These are phyloP conservation scores for Cutaneotrichosporon mucoides DNA, from an alignment of 1,284 basidiomycete species.

Conservation along the genomic window DNA sequence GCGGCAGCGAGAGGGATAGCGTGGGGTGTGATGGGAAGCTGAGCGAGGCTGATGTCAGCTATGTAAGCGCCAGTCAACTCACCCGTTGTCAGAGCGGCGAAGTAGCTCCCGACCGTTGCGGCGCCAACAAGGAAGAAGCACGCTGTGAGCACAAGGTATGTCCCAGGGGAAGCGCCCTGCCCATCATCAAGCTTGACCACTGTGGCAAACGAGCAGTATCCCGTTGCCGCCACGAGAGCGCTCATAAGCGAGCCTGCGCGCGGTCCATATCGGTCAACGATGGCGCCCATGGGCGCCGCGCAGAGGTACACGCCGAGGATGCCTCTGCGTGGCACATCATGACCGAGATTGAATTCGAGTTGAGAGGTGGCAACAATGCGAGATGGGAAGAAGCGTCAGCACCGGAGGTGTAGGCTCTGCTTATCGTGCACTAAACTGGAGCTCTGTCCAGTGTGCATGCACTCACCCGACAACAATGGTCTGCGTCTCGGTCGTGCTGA, in stretches of 20 bases:
- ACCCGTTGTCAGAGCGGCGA: constrained; percentile 46
- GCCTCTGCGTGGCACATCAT: constrained; percentile 26
- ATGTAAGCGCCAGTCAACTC: constrained; percentile 4
- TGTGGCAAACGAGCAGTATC: constrained; percentile 42
- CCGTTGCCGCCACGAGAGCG: constrained; percentile 33
- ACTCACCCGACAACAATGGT: constrained; percentile 48
- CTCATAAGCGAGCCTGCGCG: constrained; percentile 43
- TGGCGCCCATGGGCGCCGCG: constrained; percentile 45
- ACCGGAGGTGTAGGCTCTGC: too few species aligned
- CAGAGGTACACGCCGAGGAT: constrained; percentile 48
- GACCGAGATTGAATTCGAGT: too few species aligned
- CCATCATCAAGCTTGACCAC: constrained; percentile 22
- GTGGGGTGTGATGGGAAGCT: constrained; percentile 48
- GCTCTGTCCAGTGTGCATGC: too few species aligned
- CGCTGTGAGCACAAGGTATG: constrained; percentile 34
- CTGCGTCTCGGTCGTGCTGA: constrained; percentile 41
- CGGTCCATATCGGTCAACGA: constrained; percentile 46
- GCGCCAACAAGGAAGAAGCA: constrained; percentile 46
- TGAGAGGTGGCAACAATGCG: too few species aligned
- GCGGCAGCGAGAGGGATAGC: constrained; percentile 45
- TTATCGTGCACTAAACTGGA: too few species aligned
- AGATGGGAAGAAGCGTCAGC: neutral
- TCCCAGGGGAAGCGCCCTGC: constrained; percentile 1
- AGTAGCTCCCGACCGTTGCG: constrained; percentile 47
- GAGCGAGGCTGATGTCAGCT: constrained; percentile 35